Conservation (phyloP, 768 basidiomycete species). For the Sutorius australiensis region DNA sequence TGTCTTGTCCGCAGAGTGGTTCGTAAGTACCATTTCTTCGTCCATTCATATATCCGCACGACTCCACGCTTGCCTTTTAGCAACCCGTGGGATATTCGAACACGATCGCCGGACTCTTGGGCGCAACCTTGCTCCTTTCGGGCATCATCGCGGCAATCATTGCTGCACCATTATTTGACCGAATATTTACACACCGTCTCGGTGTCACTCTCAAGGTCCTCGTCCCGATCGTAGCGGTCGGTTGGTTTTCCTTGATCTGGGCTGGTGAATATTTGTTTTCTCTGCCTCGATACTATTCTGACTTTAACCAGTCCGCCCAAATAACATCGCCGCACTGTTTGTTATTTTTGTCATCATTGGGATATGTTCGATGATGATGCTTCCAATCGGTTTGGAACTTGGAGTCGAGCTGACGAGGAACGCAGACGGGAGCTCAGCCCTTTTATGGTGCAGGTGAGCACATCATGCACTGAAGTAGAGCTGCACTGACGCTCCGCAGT, state of each 20-base stretch:
- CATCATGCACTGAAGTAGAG: not conserved
- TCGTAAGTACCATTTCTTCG: slow-evolving; percentile 42
- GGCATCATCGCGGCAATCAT: slow-evolving; percentile 68
- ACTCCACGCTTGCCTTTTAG: slow-evolving; percentile 32
- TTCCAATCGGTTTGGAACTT: slow-evolving; percentile 76
- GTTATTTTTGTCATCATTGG: slow-evolving; percentile 69
- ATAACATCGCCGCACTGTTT: slow-evolving; percentile 60
- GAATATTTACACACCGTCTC: slow-evolving; percentile 73
- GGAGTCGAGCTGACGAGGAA: slow-evolving; percentile 78
- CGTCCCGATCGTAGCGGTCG: slow-evolving; percentile 55
- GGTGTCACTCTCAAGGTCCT: slow-evolving; percentile 56
- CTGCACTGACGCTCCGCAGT: slow-evolving; percentile 31
- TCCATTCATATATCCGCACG: not conserved
- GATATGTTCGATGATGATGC: slow-evolving; percentile 57
- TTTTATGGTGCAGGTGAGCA: slow-evolving; percentile 72
- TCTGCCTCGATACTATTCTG: not conserved
- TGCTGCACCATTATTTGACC: slow-evolving; percentile 74
- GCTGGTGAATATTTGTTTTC: slow-evolving; percentile 46
- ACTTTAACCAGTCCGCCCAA: slow-evolving; percentile 48
- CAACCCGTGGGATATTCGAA: slow-evolving; percentile 69
- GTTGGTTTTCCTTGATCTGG: slow-evolving; percentile 80
- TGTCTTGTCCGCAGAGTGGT: slow-evolving; percentile 61
- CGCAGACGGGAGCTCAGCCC: slow-evolving; percentile 69
- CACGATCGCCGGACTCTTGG: slow-evolving; percentile 64
- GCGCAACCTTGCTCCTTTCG: slow-evolving; percentile 61